Percentiles rank a stretch among this genome's conserved stretches.
phyloP scores from a whole-genome alignment of 371 early-diverging fungal species.

The Mortierella sp. region DNA sequence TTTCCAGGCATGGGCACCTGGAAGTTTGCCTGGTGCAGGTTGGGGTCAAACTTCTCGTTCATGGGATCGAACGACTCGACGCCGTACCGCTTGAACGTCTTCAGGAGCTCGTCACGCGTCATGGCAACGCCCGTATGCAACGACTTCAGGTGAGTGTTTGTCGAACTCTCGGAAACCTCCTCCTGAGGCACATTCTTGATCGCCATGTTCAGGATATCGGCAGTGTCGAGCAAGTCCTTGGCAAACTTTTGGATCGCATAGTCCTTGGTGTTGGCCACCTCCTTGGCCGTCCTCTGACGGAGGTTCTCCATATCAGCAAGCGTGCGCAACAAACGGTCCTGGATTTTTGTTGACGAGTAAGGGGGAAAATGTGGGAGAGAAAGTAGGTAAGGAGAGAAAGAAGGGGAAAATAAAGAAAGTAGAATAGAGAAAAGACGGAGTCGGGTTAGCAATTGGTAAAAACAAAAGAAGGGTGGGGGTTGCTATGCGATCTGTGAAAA shows the following conservation, averaged over 20 bases:
- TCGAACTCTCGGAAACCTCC: constrained; percentile 64
- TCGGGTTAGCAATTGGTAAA: background rate
- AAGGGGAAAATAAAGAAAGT: background rate
- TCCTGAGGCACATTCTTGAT: constrained; percentile 82
- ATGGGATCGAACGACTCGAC: constrained; percentile 86
- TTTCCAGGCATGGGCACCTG: constrained; percentile 91
- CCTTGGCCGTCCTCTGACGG: constrained; percentile 89
- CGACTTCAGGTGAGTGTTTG: constrained; percentile 73
- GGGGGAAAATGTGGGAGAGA: background rate
- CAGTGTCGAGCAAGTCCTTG: constrained; percentile 95
- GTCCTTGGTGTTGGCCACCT: constrained; percentile 83
- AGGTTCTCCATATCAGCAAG: constrained; percentile 98
- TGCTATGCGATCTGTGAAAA: background rate
- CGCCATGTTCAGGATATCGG: constrained; percentile 93
- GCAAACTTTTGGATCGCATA: constrained; percentile 97
- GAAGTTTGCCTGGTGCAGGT: constrained; percentile 95
- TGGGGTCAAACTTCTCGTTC: constrained; percentile 94
- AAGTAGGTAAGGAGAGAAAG: background rate
- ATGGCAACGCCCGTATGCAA: constrained; percentile 91
- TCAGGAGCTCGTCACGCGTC: constrained; percentile 90
- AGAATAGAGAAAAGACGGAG: too few species aligned
- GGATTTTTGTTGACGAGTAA: background rate
- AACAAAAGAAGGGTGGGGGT: background rate
- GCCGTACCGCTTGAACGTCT: constrained; percentile 92
- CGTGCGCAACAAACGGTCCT: constrained; percentile 87